These are phyloP conservation scores for Rhynchosporium graminicola DNA, from an alignment of 2,329 filamentous ascomycete genomes.

Conservation along the genomic window DNA sequence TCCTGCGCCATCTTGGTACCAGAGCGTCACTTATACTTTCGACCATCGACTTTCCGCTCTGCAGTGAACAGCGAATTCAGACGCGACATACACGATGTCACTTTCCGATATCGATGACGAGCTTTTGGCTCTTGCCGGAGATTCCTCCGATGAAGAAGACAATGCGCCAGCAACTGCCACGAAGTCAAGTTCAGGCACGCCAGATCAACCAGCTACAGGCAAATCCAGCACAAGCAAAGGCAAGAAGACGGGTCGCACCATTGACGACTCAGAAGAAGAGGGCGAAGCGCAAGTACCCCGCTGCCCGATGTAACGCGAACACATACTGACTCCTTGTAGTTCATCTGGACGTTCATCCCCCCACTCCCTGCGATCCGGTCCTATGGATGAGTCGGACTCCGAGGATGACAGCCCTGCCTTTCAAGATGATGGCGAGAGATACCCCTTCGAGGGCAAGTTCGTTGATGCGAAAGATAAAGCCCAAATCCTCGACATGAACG, in stretches of 20 bases:
- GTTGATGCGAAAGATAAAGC: slow-evolving; percentile 71
- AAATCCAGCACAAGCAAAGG: slow-evolving; percentile 50
- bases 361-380: slow-evolving; percentile 75
- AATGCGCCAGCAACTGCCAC: slow-evolving; percentile 49
- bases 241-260: slow-evolving; percentile 47
- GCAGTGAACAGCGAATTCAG: neutral
- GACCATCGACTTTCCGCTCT: neutral
- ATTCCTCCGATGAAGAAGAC: slow-evolving; percentile 62
- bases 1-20: neutral
- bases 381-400: slow-evolving; percentile 90
- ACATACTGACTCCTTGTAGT: slow-evolving; percentile 47
- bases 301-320: neutral
- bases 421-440: slow-evolving; percentile 63
- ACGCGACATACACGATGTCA: slow-evolving; percentile 68
- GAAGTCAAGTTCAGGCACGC: slow-evolving; percentile 58
- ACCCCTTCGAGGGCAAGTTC: slow-evolving; percentile 88
- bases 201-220: slow-evolving; percentile 43
- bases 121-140: slow-evolving; percentile 87
- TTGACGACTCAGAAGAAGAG: slow-evolving; percentile 71
- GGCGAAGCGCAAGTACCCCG: slow-evolving; percentile 71
- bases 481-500: slow-evolving; percentile 80
- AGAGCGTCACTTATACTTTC: neutral
- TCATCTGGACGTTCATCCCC: slow-evolving; percentile 70
- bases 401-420: slow-evolving; percentile 60
- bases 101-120: slow-evolving; percentile 73